Percentiles rank a stretch among this genome's conserved stretches.
These are phyloP conservation scores for Raffaelea albimanens DNA, from an alignment of 2,329 filamentous ascomycete genomes.

Conservation along the genomic window DNA sequence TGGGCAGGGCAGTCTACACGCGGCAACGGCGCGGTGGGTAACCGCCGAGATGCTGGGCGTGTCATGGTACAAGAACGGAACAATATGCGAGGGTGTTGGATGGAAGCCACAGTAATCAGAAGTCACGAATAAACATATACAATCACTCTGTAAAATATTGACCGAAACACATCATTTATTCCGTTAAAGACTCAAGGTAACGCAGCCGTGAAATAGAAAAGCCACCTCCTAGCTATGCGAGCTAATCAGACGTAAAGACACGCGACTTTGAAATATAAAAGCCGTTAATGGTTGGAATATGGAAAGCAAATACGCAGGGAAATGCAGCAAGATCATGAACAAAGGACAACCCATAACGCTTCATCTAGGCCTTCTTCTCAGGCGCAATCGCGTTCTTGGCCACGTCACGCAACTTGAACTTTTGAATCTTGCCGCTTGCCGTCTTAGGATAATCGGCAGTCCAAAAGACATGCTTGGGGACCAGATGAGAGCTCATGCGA, in stretches of 20 bases:
- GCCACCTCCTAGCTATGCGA: no score
- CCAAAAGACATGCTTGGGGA: constrained; percentile 87
- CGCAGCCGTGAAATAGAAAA: neutral
- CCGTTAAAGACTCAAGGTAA: neutral
- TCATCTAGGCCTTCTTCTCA: neutral
- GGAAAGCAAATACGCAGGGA: no score
- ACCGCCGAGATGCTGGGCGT: constrained; percentile 40
- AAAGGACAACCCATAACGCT: neutral
- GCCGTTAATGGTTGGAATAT: neutral
- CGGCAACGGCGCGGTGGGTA: constrained; percentile 53
- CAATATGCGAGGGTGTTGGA: constrained; percentile 37
- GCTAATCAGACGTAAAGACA: no score
- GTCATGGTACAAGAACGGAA: constrained; percentile 41
- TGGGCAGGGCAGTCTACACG: constrained; percentile 46
- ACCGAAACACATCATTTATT: neutral
- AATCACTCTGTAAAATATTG: neutral
- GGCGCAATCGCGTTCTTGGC: constrained; percentile 22
- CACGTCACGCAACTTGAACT: constrained; percentile 71
- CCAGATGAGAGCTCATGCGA: constrained; percentile 64
- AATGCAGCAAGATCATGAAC: neutral
- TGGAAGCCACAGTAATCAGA: no score
- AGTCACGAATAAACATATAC: neutral
- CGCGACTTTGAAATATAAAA: neutral
- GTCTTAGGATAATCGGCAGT: constrained; percentile 83
- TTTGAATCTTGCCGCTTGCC: constrained; percentile 93